Evolutionary conservation across 352 stramenopile species (phyloP), one percentile per base, ranked within the genome.

Genomic region (Pythium scleroteichum): DNA sequence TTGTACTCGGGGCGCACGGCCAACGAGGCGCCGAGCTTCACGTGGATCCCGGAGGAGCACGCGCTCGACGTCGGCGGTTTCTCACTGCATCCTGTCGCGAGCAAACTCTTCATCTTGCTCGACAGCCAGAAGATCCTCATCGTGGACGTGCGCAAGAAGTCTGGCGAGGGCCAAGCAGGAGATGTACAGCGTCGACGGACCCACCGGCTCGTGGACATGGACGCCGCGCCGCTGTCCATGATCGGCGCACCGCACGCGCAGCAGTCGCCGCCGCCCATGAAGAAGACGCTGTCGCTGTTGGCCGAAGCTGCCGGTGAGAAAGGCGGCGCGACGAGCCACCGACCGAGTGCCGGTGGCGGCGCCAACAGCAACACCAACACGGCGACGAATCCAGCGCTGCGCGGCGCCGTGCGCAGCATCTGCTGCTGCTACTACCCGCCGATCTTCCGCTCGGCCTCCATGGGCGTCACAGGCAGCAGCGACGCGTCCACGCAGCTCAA

Each of bases 41-140:
- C 80, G 54, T 92, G 79, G 78, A 88, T 87, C 46, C 82, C 82
- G 0, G 79, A 90, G 38, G 79, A 88, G n/a, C 56, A 74, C 27
- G 57, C 73, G 17, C 68, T 87, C 1, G 78, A 90, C 51, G 69
- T 92, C 24, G 68, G 82, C 20, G 79, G 76, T 2, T 77, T 90
- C 23, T 65, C 78, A n/a, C 69, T 89, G n/a, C 73, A 92, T 46
- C 64, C 78, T 1, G 53, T 73, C 9, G 68, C 60, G 2, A 61
- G 74, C 7, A 75, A 81, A 17, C 68, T 92, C 9, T 87, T 85
- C 27, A 56, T 92, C 13, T 23, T 92, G 19, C 69, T 88, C 9
- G 75, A 76, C 32, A 88, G 72, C 29, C 74, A 90, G 20, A 75
- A 78, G 56, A 42, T 88, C 26, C 32, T 85, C 13, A 54, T 87